Percentiles rank a stretch among this genome's conserved stretches.
phyloP scores from a whole-genome alignment of 345 rosid species.

The Chamaenerion angustifolium region DNA sequence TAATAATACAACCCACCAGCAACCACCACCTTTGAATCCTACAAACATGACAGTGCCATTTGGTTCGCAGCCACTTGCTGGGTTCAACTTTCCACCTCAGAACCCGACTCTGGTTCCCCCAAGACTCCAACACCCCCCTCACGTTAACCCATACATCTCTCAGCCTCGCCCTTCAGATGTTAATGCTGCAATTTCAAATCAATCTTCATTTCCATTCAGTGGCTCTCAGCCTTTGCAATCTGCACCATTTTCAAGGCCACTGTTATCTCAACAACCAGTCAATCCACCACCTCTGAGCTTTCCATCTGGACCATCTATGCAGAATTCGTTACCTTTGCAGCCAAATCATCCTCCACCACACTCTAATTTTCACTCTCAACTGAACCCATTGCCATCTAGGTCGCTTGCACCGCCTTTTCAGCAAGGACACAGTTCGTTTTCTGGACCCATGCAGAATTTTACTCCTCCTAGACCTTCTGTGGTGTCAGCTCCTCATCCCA shows the following conservation, averaged over 20 bases:
- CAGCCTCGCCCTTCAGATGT: slow-evolving; percentile 23
- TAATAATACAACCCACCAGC: slow-evolving; percentile 2
- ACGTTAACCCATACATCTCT: slow-evolving; percentile 18
- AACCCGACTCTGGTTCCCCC: slow-evolving; percentile 22
- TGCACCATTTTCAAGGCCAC: slow-evolving; percentile 28
- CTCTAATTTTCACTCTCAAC: slow-evolving; percentile 15
- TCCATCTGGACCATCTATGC: slow-evolving; percentile 12
- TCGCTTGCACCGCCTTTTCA: slow-evolving; percentile 17
- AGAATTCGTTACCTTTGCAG: slow-evolving; percentile 15
- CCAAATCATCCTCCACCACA: slow-evolving; percentile 19
- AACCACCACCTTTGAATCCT: slow-evolving; percentile 20
- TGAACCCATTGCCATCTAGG: slow-evolving; percentile 10
- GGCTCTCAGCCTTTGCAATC: slow-evolving; percentile 24
- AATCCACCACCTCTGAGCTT: slow-evolving; percentile 1
- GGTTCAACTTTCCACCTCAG: slow-evolving; percentile 23
- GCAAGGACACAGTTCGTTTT: slow-evolving; percentile 14
- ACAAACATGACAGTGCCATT: slow-evolving; percentile 23
- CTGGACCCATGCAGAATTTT: slow-evolving; percentile 23
- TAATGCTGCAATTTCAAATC: slow-evolving; percentile 5
- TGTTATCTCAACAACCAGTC: slow-evolving; percentile 22
- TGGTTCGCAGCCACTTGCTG: slow-evolving; percentile 30
- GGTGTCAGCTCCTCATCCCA: slow-evolving; percentile 23
- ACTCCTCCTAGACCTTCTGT: slow-evolving; percentile 22
- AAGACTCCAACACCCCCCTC: slow-evolving; percentile 19
- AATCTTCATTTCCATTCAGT: slow-evolving; percentile 22